Base-by-base conservation (phyloP, 352 stramenopile genomes). In the Phytophthora brassicae region DNA sequence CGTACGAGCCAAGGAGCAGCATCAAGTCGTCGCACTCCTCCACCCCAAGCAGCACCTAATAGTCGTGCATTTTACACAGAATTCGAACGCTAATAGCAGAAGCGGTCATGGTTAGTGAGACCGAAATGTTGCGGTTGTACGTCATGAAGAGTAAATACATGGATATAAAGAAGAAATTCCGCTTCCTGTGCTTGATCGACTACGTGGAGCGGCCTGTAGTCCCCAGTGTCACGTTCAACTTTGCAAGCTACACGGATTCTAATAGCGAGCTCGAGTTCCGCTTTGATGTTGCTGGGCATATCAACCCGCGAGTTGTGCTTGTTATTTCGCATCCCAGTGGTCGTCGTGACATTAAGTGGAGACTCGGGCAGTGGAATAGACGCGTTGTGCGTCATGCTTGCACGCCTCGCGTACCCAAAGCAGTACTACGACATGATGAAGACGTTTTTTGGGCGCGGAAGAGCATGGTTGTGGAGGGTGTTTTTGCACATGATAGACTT, bases 221-320 rank as follows among this genome's bases (percentile, higher is more conserved):
- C 12, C 39, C 41, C 7, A 29, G 12, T 4, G 41, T 60, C 7
- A 1, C 20, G 9, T 60, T 58, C 19, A 19, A 35, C 19, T 24
- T 60, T 4, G 9, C 28, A 0, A 60, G 4, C 26, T 45, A 60
- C 39, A 44, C 26, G 1, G 52, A 60, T 41, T 39, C 29, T 8
- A 60, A 60, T 13, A 51, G 52, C 39, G 52, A 51, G 41, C 19
- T 51, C 8, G 26, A 60, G 41, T 58, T 58, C 43, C 39, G 38
- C 1, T 60, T 52, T 38, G 52, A 60, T 11, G 52, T 60, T 13
- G 39, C 26, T 28, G 38, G 39, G 12, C 24, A n/a, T n/a, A n/a
- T n/a, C n/a, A n/a, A n/a, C 39, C 14, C n/a, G 11, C 6, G 16
- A 50, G 24, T 16, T 58, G 8, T 42, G 39, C n/a, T 38, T 2